phyloP scores from a whole-genome alignment of 768 basidiomycete genomes.

The Lactifluus pinguis region DNA sequence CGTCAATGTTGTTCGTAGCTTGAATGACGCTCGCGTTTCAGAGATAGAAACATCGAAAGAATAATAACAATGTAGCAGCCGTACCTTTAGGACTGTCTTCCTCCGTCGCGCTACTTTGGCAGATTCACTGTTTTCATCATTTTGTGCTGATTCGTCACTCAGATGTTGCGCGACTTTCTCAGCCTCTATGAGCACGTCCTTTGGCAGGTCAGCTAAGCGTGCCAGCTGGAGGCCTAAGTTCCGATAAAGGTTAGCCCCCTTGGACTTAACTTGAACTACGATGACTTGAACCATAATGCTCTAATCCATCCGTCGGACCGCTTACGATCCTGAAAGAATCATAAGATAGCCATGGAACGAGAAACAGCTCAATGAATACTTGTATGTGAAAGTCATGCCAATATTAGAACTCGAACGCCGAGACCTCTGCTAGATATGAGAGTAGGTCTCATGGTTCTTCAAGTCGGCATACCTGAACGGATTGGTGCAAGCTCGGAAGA shows the following conservation, averaged over 20 bases:
- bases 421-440: conserved; percentile 35
- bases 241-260: neutral
- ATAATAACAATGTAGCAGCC: neutral
- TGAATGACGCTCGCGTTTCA: neutral
- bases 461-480: conserved; percentile 22
- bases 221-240: conserved; percentile 78
- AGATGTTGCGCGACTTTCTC: conserved; percentile 53
- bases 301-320: conserved; percentile 49
- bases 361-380: conserved; percentile 30
- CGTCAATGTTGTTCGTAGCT: conserved; percentile 67
- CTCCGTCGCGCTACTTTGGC: conserved; percentile 50
- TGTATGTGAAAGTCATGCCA: conserved; percentile 73
- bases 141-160: conserved; percentile 43
- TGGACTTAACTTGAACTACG: neutral
- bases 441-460: no score
- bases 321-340: conserved; percentile 52
- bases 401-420: conserved; percentile 46
- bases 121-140: conserved; percentile 54
- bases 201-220: conserved; percentile 76
- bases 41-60: neutral
- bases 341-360: neutral
- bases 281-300: conserved; percentile 60
- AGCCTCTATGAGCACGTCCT: conserved; percentile 55
- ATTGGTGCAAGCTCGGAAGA: conserved; percentile 60
- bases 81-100: conserved; percentile 61